Evolutionary conservation across 2,329 filamentous ascomycete genomes (phyloP), one percentile per base, ranked within the genome.

Genomic region (Fusarium irregulare): DNA sequence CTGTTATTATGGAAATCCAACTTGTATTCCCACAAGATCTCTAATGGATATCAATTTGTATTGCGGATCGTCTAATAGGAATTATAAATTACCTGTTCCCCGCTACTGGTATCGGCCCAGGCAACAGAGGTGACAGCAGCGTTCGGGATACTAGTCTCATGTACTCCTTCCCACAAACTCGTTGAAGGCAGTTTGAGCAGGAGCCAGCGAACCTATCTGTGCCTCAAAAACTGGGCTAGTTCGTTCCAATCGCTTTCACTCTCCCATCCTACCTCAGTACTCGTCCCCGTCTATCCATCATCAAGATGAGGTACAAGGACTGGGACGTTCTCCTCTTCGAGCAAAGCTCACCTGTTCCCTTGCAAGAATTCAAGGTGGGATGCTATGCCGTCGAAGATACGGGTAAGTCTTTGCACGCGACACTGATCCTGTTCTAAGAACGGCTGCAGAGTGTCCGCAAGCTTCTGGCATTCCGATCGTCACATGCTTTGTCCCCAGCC

Each of bases 261-360:
- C 34, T 45, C 40, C 54, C 56, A 37, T n/a, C 34, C 10, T n/a
- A 37, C 18, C 34, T n/a, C 10, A 37, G 34, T n/a, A n/a, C 34
- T 37, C 5, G 6, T 37, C 30, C 54, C 12, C 28, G 12, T 16
- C 40, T 9, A 85, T 45, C 28, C 42, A 44, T 73, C 67, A 32
- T 50, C 59, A 70, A 53, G 20, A 97, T 97, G 93, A 90, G 93
- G 63, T 97, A 92, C 84, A 88, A 93, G 73, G 89, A 93, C 75
- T 97, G 93, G 93, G 93, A 97, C 75, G 87, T 96, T 58, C 87
- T 97, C 45, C 84, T 97, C 66, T 97, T 97, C 77, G 91, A 92
- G 0, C 80, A 79, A 66, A 85, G 87, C 65, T 89, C 85, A 73
- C 90, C 89, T 73, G 78, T 91, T 14, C 93, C 93, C 2, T 80